phyloP scores from a whole-genome alignment of 371 early-diverging fungal genomes.

The Basidiobolus meristosporus region DNA sequence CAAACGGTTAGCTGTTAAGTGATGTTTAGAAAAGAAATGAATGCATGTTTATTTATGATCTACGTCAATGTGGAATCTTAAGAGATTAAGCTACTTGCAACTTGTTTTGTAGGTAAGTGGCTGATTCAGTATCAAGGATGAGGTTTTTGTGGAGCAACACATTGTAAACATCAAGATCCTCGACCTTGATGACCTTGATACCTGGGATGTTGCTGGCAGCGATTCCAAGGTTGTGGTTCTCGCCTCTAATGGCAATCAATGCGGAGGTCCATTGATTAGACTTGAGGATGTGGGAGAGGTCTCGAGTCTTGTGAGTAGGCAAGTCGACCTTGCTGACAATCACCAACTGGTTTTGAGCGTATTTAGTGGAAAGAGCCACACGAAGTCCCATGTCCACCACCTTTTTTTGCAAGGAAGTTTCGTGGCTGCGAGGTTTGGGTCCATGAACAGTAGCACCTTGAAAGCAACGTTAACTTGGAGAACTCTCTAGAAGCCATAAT shows the following conservation, averaged over 20 bases:
- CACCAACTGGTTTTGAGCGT: conserved; percentile 68
- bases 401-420: conserved; percentile 64
- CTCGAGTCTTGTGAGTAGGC: conserved; percentile 30
- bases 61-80: too few species aligned
- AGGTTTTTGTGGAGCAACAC: conserved; percentile 6
- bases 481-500: neutral
- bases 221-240: conserved; percentile 27
- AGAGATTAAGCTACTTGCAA: too few species aligned
- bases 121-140: conserved; percentile 3
- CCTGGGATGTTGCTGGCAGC: conserved; percentile 47
- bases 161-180: conserved; percentile 48
- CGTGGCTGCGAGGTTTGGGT: conserved; percentile 68
- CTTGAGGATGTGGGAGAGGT: conserved; percentile 22
- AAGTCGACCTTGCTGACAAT: conserved; percentile 55
- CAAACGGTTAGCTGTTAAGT: too few species aligned
- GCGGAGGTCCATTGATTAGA: conserved; percentile 23
- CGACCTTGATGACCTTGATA: conserved; percentile 36
- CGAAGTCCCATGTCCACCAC: conserved; percentile 71
- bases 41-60: too few species aligned
- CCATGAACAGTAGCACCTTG: conserved; percentile 73
- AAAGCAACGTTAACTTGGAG: conserved; percentile 1
- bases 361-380: conserved; percentile 74
- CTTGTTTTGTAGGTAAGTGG: too few species aligned
- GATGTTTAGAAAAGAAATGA: too few species aligned
- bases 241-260: conserved; percentile 23